Evolutionary conservation across 345 rosid genomes (phyloP).

Genomic region (Bruguiera parviflora): DNA sequence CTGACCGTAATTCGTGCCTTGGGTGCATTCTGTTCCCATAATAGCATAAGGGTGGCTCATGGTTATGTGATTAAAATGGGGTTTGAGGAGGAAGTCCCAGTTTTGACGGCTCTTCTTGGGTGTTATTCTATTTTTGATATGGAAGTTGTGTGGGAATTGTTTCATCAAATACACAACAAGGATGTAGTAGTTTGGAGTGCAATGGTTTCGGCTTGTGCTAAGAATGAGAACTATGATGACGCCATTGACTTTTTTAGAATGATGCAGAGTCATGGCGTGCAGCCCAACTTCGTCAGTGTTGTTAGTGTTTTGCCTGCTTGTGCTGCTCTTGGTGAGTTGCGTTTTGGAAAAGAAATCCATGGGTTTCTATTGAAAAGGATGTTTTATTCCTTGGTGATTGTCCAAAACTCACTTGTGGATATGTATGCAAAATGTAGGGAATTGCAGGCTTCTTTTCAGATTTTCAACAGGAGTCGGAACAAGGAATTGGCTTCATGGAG

Average conservation of each 20-base stretch:
- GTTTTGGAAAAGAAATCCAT: conserved; percentile 20
- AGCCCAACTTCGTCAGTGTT: conserved; percentile 22
- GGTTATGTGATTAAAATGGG: conserved; percentile 26
- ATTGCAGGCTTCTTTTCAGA: conserved; percentile 9
- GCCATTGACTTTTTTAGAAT: conserved; percentile 25
- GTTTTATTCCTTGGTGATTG: conserved; percentile 8
- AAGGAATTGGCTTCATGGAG: conserved; percentile 28
- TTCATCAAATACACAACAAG: conserved; percentile 19
- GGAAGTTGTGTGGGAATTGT: conserved; percentile 17
- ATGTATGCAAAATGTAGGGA: conserved; percentile 30
- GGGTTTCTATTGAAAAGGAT: conserved; percentile 17
- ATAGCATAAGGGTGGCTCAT: conserved; percentile 15
- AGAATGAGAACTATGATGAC: conserved; percentile 22
- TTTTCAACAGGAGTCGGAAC: conserved; percentile 6
- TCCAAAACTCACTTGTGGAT: conserved; percentile 26
- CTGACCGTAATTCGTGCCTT: conserved; percentile 20
- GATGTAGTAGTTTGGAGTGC: conserved; percentile 33
- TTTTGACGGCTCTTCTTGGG: conserved; percentile 22
- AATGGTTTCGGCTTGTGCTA: conserved; percentile 26
- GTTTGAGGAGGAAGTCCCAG: conserved; percentile 19
- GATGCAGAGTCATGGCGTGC: conserved; percentile 22
- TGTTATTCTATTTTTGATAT: conserved; percentile 18
- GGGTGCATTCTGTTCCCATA: conserved; percentile 16
- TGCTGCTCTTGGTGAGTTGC: conserved; percentile 19
- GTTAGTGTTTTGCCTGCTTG: conserved; percentile 28